phyloP scores from a whole-genome alignment of 164 flowering plant species.

The Nelumbo lutea region DNA sequence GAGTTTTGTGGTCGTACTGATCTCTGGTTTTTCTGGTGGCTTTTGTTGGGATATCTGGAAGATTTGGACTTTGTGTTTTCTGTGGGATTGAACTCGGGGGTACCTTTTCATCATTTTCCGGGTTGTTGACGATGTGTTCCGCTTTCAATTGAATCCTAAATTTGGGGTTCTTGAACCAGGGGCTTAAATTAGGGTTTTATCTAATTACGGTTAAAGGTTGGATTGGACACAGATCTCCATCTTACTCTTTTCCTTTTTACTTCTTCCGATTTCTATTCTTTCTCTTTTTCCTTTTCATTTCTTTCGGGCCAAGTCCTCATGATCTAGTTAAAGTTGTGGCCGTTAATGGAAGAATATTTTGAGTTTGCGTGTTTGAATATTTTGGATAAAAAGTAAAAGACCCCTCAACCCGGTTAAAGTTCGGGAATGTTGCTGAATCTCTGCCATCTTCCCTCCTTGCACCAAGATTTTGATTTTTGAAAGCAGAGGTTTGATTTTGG shows the following conservation, averaged over 20 bases:
- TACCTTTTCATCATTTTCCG: neutral
- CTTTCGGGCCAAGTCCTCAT: slow-evolving; percentile 15
- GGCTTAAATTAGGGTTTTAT: slow-evolving; percentile 28
- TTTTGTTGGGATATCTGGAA: neutral
- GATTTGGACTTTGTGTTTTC: slow-evolving; percentile 6
- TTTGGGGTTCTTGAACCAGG: slow-evolving; percentile 19
- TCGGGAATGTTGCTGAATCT: slow-evolving; percentile 13
- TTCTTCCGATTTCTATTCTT: neutral
- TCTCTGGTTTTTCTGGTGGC: neutral
- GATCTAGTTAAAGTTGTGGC: slow-evolving; percentile 16
- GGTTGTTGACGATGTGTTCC: neutral
- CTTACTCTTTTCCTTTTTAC: too few species aligned
- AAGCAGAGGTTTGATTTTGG: slow-evolving; percentile 15
- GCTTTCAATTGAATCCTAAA: slow-evolving; percentile 18
- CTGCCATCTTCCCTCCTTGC: slow-evolving; percentile 7
- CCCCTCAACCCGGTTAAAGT: slow-evolving; percentile 6
- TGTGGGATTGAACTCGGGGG: slow-evolving; percentile 5
- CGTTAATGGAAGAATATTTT: slow-evolving; percentile 18
- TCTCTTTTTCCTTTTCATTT: slow-evolving; percentile 10
- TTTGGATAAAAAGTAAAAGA: slow-evolving; percentile 25
- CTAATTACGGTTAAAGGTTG: slow-evolving; percentile 24
- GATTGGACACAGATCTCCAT: slow-evolving; percentile 12
- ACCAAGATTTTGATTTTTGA: slow-evolving; percentile 14
- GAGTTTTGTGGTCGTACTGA: neutral
- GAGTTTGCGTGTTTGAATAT: slow-evolving; percentile 24